A percentile compares a stretch with the other conserved stretches of the same genome.
phyloP scores from a whole-genome alignment of 169 alveolate species.

The Miamiensis avidus region DNA sequence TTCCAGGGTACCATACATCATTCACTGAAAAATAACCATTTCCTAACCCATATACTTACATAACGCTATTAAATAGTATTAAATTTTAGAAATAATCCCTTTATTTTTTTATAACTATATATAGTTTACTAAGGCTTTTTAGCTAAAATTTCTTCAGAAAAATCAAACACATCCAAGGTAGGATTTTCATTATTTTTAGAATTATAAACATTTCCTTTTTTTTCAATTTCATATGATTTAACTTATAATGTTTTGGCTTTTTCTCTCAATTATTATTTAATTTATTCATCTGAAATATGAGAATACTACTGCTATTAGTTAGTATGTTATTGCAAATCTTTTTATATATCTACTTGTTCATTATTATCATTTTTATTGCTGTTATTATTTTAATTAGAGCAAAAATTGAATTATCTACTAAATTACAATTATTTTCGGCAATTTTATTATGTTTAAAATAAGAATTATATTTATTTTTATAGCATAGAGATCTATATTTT shows the following conservation, averaged over 20 bases:
- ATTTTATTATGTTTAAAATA: background rate
- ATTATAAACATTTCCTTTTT: conserved; percentile 31
- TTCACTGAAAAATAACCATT: conserved; percentile 51
- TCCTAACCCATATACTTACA: conserved; percentile 46
- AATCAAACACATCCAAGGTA: conserved; percentile 42
- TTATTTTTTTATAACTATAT: background rate
- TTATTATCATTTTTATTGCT: background rate
- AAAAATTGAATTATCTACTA: too few relatives aligned
- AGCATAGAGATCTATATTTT: background rate
- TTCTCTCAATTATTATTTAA: background rate
- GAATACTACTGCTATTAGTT: background rate
- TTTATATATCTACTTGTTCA: too few relatives aligned
- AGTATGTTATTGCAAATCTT: background rate
- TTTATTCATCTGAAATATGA: background rate
- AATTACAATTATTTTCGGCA: background rate
- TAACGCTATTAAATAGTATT: background rate
- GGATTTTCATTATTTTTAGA: conserved; percentile 34
- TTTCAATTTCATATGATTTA: conserved; percentile 17
- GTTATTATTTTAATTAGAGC: background rate
- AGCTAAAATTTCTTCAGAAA: conserved; percentile 23
- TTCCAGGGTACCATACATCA: conserved; percentile 53
- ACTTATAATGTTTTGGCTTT: background rate
- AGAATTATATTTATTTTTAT: too few relatives aligned
- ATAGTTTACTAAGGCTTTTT: conserved; percentile 9
- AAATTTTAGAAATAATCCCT: background rate